Percentiles rank a stretch among this genome's conserved stretches.
These are phyloP conservation scores for Tetrastigma voinierianum DNA, from an alignment of 164 flowering plant species.

Conservation along the genomic window DNA sequence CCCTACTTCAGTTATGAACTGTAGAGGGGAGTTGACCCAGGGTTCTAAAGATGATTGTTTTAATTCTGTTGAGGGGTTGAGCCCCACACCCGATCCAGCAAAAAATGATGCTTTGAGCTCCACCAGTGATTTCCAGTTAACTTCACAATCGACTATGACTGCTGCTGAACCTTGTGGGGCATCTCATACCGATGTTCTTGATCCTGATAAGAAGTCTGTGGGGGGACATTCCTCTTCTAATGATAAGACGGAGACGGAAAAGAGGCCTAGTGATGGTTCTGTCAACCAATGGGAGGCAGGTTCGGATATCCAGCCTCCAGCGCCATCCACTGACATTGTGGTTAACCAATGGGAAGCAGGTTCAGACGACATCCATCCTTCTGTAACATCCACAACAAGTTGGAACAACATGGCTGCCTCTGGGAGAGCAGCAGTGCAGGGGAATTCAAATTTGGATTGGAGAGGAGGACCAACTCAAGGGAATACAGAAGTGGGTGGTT, in stretches of 20 bases:
- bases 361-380: slow-evolving; percentile 8
- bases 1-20: slow-evolving; percentile 51
- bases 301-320: slow-evolving; percentile 9
- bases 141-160: slow-evolving; percentile 16
- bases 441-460: slow-evolving; percentile 21
- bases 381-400: slow-evolving; percentile 8
- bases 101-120: slow-evolving; percentile 51
- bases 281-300: slow-evolving; percentile 24
- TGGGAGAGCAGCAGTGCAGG: slow-evolving; percentile 16
- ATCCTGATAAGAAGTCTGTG: slow-evolving; percentile 18
- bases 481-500: slow-evolving; percentile 16
- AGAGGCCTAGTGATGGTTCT: slow-evolving; percentile 21
- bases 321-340: slow-evolving; percentile 5
- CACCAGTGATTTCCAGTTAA: slow-evolving; percentile 31
- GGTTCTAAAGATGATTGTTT: slow-evolving; percentile 43
- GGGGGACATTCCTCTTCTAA: slow-evolving; percentile 25
- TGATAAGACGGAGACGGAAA: slow-evolving; percentile 25
- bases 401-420: slow-evolving; percentile 18
- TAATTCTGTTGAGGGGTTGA: slow-evolving; percentile 38
- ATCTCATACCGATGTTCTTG: slow-evolving; percentile 14
- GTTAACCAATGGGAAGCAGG: slow-evolving; percentile 24
- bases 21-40: slow-evolving; percentile 21
- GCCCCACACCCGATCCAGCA: slow-evolving; percentile 33
- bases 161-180: slow-evolving; percentile 16
- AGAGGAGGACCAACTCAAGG: slow-evolving; percentile 26